Percentiles rank a stretch among this genome's conserved stretches.
Conservation (phyloP, 2,329 filamentous ascomycete genomes). For the Ploettnerulaceae sp. region DNA sequence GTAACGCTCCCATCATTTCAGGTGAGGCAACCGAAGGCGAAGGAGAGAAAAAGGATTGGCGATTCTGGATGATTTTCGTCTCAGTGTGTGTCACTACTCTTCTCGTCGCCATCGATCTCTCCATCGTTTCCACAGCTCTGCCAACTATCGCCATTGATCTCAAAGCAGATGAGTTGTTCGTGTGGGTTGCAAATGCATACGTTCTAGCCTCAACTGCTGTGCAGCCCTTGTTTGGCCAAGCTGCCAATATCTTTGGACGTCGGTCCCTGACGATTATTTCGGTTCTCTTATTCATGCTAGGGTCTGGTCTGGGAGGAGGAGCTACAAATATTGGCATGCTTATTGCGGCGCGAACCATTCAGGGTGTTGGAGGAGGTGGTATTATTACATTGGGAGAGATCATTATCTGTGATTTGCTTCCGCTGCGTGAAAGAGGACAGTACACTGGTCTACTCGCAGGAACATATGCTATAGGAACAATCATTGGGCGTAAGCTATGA, state of each 20-base stretch:
- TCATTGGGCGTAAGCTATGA: constrained; percentile 11
- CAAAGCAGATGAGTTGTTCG: constrained; percentile 47
- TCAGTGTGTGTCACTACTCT: constrained; percentile 21
- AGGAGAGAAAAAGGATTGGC: constrained; percentile 12
- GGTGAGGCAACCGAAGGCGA: background rate
- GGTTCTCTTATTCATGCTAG: constrained; percentile 10
- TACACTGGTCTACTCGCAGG: constrained; percentile 12
- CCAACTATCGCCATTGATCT: constrained; percentile 51
- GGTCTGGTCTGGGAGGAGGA: constrained; percentile 6
- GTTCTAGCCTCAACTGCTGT: constrained; percentile 46
- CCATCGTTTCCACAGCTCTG: constrained; percentile 54
- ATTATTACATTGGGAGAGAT: constrained; percentile 15
- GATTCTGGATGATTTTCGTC: constrained; percentile 24
- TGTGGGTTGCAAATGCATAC: constrained; percentile 71
- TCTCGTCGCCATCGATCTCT: constrained; percentile 32
- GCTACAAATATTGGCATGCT: constrained; percentile 8
- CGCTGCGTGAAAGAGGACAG: constrained; percentile 10
- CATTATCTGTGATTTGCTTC: constrained; percentile 13
- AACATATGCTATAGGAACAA: constrained; percentile 12
- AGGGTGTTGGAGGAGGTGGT: constrained; percentile 11
- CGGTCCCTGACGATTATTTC: constrained; percentile 12
- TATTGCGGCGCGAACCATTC: constrained; percentile 11
- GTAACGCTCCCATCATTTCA: background rate
- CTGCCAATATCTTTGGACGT: constrained; percentile 13
- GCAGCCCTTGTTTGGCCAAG: constrained; percentile 11